Evolutionary conservation across 305 asterid genomes (phyloP).

Genomic region (Fraxinus nigra): DNA sequence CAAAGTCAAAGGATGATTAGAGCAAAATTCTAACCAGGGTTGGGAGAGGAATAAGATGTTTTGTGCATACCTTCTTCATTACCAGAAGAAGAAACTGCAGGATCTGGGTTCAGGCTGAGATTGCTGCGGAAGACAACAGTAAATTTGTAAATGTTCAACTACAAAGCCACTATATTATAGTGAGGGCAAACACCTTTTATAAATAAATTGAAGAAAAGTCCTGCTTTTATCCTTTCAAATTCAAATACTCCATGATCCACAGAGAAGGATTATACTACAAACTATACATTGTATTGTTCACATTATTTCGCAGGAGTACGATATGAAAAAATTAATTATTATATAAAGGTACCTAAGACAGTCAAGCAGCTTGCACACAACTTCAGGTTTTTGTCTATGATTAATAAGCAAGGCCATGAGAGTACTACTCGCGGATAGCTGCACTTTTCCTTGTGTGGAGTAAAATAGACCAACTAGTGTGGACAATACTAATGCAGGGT

Average conservation of each 20-base stretch:
- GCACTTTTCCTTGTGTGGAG: constrained; percentile 45
- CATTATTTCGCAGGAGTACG: constrained; percentile 14
- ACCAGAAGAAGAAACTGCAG: constrained; percentile 30
- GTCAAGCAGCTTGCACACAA: constrained; percentile 75
- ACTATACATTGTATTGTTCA: neutral
- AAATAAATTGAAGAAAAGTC: neutral
- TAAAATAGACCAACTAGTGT: constrained; percentile 58
- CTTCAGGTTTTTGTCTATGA: constrained; percentile 63
- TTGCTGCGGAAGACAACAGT: constrained; percentile 49
- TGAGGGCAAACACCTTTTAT: neutral
- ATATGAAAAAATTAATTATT: neutral
- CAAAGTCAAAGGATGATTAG: neutral
- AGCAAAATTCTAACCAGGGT: neutral
- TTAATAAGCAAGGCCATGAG: constrained; percentile 58
- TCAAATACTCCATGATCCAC: neutral
- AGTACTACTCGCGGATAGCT: constrained; percentile 42
- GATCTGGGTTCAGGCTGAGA: constrained; percentile 41
- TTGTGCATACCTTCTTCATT: constrained; percentile 52
- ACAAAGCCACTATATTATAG: constrained; percentile 9
- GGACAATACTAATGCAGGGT: constrained; percentile 62
- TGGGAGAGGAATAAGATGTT: constrained; percentile 19
- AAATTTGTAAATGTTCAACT: constrained; percentile 20
- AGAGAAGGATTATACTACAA: neutral
- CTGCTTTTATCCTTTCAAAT: neutral
- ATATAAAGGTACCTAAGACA: constrained; percentile 56